phyloP scores from a whole-genome alignment of 176 grass and related monocot genomes.

The Saccharum officinarum region DNA sequence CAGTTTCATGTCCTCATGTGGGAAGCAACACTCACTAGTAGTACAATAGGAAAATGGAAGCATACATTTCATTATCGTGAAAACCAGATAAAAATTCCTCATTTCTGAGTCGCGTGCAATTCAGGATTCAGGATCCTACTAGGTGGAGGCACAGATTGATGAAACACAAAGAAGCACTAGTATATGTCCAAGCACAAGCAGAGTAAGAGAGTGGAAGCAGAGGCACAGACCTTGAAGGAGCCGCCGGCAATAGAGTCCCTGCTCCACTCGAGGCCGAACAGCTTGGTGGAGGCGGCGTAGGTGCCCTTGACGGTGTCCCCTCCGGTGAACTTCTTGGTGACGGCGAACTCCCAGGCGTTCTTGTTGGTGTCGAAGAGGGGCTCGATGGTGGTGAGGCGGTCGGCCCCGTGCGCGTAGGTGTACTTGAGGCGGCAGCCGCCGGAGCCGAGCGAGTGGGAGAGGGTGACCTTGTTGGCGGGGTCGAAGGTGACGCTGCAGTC shows the following conservation, averaged over 20 bases:
- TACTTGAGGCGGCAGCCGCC: constrained; percentile 77
- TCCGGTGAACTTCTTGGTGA: constrained; percentile 59
- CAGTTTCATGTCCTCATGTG: background rate
- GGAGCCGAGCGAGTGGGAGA: constrained; percentile 61
- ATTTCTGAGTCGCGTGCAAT: background rate
- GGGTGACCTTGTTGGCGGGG: constrained; percentile 69
- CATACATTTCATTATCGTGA: background rate
- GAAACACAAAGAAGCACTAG: background rate
- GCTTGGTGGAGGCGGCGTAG: constrained; percentile 71
- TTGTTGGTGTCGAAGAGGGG: constrained; percentile 72
- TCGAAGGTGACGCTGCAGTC: constrained; percentile 68
- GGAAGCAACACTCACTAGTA: background rate
- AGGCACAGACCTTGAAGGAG: constrained; percentile 69
- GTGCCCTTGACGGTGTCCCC: constrained; percentile 63
- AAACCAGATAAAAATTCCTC: background rate
- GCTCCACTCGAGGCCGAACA: constrained; percentile 79
- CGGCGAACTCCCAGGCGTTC: constrained; percentile 83
- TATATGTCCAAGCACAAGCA: background rate
- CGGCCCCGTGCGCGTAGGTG: constrained; percentile 63
- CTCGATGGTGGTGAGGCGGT: constrained; percentile 70
- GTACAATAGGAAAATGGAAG: background rate
- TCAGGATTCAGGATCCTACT: background rate
- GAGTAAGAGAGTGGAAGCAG: background rate
- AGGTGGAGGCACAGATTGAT: background rate
- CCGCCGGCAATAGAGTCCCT: constrained; percentile 55